These are phyloP conservation scores for Colletotrichum lentis DNA, from an alignment of 2,329 filamentous ascomycete genomes.

Conservation along the genomic window DNA sequence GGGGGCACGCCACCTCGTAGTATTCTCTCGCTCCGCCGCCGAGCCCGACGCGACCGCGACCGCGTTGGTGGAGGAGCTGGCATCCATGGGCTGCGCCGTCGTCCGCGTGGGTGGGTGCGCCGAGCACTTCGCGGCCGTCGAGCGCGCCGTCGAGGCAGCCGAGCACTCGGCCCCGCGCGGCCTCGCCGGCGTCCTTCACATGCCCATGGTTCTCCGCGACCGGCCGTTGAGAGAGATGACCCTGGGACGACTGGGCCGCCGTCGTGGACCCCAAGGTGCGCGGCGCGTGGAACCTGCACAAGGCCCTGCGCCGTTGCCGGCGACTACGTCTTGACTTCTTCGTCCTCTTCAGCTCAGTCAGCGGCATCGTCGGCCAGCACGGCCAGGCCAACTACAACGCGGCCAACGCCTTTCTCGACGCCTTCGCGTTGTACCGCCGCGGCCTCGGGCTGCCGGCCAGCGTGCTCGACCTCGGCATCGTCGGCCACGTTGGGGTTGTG, in stretches of 20 bases:
- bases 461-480: slow-evolving; percentile 50
- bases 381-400: slow-evolving; percentile 52
- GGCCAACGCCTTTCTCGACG: slow-evolving; percentile 52
- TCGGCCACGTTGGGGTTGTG: slow-evolving; percentile 51
- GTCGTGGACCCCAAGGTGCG: slow-evolving; percentile 11
- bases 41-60: not conserved
- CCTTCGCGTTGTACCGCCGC: slow-evolving; percentile 49
- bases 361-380: slow-evolving; percentile 45
- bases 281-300: slow-evolving; percentile 13
- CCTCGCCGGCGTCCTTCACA: slow-evolving; percentile 48
- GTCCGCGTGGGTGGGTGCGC: slow-evolving; percentile 42
- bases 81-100: not conserved
- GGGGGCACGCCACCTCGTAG: slow-evolving; percentile 57
- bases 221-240: slow-evolving; percentile 3
- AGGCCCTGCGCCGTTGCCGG: not conserved
- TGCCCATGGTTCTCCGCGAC: slow-evolving; percentile 46
- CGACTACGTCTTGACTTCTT: slow-evolving; percentile 49
- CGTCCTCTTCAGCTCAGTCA: slow-evolving; percentile 46
- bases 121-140: slow-evolving; percentile 39
- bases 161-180: slow-evolving; percentile 38
- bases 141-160: slow-evolving; percentile 29
- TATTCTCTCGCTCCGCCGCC: slow-evolving; percentile 56
- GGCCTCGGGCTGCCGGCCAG: slow-evolving; percentile 49
- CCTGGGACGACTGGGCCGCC: slow-evolving; percentile 10
- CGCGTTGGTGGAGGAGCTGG: slow-evolving; percentile 37